These are phyloP conservation scores for Pholiota conissans DNA, from an alignment of 768 basidiomycete genomes.

Conservation along the genomic window DNA sequence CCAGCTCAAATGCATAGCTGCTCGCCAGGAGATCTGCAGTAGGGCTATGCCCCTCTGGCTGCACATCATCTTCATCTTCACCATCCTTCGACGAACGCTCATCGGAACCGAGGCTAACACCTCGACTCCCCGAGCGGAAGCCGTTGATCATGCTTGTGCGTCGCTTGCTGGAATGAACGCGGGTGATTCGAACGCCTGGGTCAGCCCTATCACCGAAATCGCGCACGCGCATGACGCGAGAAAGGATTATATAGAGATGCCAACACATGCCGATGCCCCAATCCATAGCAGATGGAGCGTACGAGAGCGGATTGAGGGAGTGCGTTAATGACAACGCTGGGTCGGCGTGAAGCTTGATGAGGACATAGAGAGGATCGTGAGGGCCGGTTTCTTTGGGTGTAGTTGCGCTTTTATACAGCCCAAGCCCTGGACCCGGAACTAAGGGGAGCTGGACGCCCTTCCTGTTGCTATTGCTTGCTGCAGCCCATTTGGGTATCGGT, in stretches of 20 bases:
- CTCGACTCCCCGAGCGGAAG: conserved; percentile 8
- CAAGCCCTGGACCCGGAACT: conserved; percentile 14
- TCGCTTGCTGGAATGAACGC: conserved; percentile 8
- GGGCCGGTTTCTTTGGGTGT: conserved; percentile 26
- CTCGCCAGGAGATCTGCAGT: conserved; percentile 82
- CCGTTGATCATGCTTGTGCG: conserved; percentile 25
- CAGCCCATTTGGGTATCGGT: conserved; percentile 60
- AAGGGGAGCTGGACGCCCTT: conserved; percentile 10
- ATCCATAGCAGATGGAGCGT: conserved; percentile 74
- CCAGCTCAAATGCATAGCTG: conserved; percentile 86
- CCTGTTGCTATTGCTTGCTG: conserved; percentile 37
- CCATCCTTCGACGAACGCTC: neutral
- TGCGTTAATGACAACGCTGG: conserved; percentile 69
- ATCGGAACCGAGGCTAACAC: conserved; percentile 10
- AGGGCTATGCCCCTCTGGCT: conserved; percentile 74
- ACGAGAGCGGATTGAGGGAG: conserved; percentile 71
- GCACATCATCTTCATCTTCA: conserved; percentile 32
- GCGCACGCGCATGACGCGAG: conserved; percentile 76
- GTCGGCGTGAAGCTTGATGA: conserved; percentile 79
- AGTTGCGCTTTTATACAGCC: neutral
- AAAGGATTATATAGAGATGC: conserved; percentile 90
- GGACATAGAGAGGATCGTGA: conserved; percentile 74
- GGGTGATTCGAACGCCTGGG: conserved; percentile 29
- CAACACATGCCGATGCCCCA: conserved; percentile 72
- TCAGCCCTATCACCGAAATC: conserved; percentile 86